Conservation (phyloP, 1,284 basidiomycete genomes). For the Pyrrhoderma noxium region DNA sequence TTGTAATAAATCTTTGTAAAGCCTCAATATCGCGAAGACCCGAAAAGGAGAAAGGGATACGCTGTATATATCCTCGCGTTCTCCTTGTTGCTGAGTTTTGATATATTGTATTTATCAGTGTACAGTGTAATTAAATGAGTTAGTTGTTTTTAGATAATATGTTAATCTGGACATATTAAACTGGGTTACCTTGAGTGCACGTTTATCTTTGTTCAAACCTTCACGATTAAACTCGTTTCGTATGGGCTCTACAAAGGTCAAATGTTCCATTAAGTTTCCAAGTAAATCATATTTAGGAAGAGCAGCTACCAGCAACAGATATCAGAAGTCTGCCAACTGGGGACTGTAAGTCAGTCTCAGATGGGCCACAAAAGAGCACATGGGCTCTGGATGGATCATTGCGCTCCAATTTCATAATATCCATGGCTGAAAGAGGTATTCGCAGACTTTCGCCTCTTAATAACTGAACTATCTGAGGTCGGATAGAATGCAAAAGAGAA, state of each 20-base stretch:
- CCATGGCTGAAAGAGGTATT: conserved; percentile 42
- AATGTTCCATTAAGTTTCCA: not conserved
- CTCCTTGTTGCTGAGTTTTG: conserved; percentile 34
- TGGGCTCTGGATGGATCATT: conserved; percentile 37
- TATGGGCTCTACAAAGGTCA: conserved; percentile 34
- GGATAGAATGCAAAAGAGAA: conserved; percentile 39
- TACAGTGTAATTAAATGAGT: conserved; percentile 53
- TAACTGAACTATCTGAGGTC: conserved; percentile 33
- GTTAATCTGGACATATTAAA: too few species aligned
- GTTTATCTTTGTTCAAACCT: conserved; percentile 37
- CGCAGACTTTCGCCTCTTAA: conserved; percentile 27
- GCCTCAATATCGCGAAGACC: conserved; percentile 34
- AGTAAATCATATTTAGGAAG: not conserved
- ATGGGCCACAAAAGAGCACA: conserved; percentile 51
- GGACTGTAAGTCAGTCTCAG: conserved; percentile 23
- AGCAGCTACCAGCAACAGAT: conserved; percentile 36
- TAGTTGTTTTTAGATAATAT: too few species aligned
- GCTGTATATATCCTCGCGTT: conserved; percentile 22
- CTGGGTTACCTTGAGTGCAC: conserved; percentile 59
- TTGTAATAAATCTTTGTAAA: conserved; percentile 12
- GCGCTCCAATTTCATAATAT: conserved; percentile 42
- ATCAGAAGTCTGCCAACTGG: conserved; percentile 27
- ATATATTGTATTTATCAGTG: conserved; percentile 54
- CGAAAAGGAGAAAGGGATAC: conserved; percentile 41
- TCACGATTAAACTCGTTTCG: conserved; percentile 39